phyloP scores from a whole-genome alignment of 2,329 filamentous ascomycete genomes.

The Daldinia sp. region DNA sequence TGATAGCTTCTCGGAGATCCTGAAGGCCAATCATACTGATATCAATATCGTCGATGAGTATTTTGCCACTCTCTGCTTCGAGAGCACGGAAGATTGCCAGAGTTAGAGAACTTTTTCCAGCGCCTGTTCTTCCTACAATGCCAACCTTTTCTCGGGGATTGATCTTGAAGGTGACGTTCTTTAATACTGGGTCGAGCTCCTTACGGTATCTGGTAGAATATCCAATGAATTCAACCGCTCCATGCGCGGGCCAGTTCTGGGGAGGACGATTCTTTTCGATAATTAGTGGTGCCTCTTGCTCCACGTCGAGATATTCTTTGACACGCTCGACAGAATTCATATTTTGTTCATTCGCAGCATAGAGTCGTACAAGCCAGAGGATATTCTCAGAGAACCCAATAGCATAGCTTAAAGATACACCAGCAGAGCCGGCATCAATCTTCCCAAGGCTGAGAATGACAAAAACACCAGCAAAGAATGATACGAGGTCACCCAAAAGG shows the following conservation, averaged over 20 bases:
- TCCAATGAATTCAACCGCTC: slow-evolving; percentile 85
- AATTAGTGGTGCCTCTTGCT: slow-evolving; percentile 86
- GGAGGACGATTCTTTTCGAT: slow-evolving; percentile 83
- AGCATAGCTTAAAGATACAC: slow-evolving; percentile 93
- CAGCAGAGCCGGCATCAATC: slow-evolving; percentile 91
- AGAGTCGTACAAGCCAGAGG: slow-evolving; percentile 93
- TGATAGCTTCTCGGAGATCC: slow-evolving; percentile 92
- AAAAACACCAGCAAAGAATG: slow-evolving; percentile 94
- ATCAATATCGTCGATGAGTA: slow-evolving; percentile 91
- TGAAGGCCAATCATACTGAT: slow-evolving; percentile 91
- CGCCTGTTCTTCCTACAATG: slow-evolving; percentile 94
- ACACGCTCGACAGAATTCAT: slow-evolving; percentile 99
- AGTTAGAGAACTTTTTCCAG: slow-evolving; percentile 95
- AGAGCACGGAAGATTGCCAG: slow-evolving; percentile 93
- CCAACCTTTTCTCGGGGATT: slow-evolving; percentile 90
- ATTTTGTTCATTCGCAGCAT: slow-evolving; percentile 96
- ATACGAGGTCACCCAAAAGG: slow-evolving; percentile 87
- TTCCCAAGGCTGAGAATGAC: slow-evolving; percentile 84
- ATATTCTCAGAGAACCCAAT: slow-evolving; percentile 98
- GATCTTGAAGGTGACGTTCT: slow-evolving; percentile 87
- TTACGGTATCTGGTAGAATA: slow-evolving; percentile 91
- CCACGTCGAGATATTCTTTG: slow-evolving; percentile 96
- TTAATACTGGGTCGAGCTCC: slow-evolving; percentile 88
- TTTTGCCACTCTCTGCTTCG: slow-evolving; percentile 90
- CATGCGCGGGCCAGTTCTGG: slow-evolving; percentile 85